phyloP scores from a whole-genome alignment of 306 rosid species.

The Cucurbita ficifolia region DNA sequence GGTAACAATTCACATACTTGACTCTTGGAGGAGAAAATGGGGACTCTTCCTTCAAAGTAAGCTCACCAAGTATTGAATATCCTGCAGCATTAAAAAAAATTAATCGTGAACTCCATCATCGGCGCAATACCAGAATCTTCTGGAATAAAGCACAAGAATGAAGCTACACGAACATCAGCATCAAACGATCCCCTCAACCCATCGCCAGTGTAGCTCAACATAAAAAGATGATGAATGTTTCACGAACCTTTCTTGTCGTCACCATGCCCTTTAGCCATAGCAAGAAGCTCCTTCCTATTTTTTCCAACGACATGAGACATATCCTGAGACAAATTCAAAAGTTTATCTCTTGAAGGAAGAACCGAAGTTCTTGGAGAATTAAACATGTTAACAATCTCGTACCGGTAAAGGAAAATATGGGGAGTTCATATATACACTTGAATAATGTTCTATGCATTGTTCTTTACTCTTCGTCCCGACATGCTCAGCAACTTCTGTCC shows the following conservation, averaged over 20 bases:
- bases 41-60: conserved; percentile 64
- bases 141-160: background rate
- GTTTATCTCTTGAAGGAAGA: conserved; percentile 12
- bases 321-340: conserved; percentile 39
- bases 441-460: conserved; percentile 79
- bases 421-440: conserved; percentile 60
- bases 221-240: background rate
- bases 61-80: conserved; percentile 50
- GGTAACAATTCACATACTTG: conserved; percentile 44
- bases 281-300: conserved; percentile 90
- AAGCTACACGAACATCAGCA: background rate
- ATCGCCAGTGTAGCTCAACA: background rate
- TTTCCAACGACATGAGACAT: conserved; percentile 96
- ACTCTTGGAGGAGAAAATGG: conserved; percentile 64
- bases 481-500: conserved; percentile 99
- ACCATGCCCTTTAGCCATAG: conserved; percentile 87
- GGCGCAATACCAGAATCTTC: background rate
- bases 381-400: conserved; percentile 20
- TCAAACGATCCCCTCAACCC: background rate
- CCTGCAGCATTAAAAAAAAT: conserved; percentile 23
- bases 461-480: conserved; percentile 95
- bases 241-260: conserved; percentile 82
- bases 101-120: conserved; percentile 4
- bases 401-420: conserved; percentile 89
- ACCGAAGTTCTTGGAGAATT: conserved; percentile 5